Evolutionary conservation across 2,329 filamentous ascomycete genomes (phyloP).

Genomic region (Hypoxylon sp.): DNA sequence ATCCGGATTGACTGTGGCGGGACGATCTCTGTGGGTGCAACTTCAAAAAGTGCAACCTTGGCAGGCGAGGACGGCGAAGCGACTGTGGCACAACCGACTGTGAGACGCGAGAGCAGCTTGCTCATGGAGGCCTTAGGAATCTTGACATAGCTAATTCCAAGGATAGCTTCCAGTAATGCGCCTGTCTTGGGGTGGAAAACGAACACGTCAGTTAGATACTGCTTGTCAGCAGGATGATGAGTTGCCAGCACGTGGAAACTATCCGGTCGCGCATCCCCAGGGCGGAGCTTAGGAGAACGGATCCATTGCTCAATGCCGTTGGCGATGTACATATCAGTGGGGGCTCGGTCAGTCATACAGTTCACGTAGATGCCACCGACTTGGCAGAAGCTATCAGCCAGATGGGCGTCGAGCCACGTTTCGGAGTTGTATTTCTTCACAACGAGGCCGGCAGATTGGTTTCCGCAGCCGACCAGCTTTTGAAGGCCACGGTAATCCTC

Average conservation of each 20-base stretch:
- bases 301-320: conserved; percentile 55
- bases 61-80: conserved; percentile 28
- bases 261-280: conserved; percentile 28
- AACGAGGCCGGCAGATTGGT: conserved; percentile 53
- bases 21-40: conserved; percentile 35
- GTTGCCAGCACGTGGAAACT: conserved; percentile 44
- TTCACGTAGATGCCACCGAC: conserved; percentile 58
- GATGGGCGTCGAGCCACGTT: conserved; percentile 51
- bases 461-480: conserved; percentile 50
- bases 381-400: conserved; percentile 57
- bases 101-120: conserved; percentile 52
- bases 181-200: conserved; percentile 54
- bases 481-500: conserved; percentile 52
- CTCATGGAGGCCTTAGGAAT: conserved; percentile 52
- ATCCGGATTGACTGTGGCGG: conserved; percentile 5
- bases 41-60: conserved; percentile 34
- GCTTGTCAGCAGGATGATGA: conserved; percentile 48
- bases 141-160: conserved; percentile 54
- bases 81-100: conserved; percentile 21
- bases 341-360: conserved; percentile 52
- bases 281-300: conserved; percentile 49
- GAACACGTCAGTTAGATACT: conserved; percentile 56
- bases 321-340: conserved; percentile 55
- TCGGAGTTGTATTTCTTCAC: conserved; percentile 40
- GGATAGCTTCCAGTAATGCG: conserved; percentile 53